phyloP scores from a whole-genome alignment of 2,329 filamentous ascomycete genomes.

The Ambrosiella beaveri region DNA sequence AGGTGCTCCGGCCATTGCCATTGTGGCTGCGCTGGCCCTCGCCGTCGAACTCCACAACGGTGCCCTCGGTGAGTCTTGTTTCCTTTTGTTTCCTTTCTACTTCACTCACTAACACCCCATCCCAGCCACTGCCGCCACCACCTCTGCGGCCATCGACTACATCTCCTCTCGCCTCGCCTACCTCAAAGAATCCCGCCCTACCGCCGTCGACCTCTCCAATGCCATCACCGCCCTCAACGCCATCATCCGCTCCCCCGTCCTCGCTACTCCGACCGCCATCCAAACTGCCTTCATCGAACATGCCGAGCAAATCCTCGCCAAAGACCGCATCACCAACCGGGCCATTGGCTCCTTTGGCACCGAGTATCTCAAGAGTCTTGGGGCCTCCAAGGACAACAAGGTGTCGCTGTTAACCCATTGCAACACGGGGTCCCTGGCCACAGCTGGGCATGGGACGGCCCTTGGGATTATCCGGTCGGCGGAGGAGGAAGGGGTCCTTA shows the following conservation, averaged over 20 bases:
- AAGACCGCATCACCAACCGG: constrained; percentile 76
- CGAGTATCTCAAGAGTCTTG: constrained; percentile 55
- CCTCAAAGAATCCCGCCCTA: constrained; percentile 75
- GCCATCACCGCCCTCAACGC: constrained; percentile 65
- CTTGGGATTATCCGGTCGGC: constrained; percentile 84
- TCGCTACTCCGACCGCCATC: constrained; percentile 32
- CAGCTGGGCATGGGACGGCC: constrained; percentile 92
- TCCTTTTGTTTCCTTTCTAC: background rate
- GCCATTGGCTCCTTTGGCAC: constrained; percentile 71
- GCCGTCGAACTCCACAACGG: constrained; percentile 63
- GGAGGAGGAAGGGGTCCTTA: constrained; percentile 44
- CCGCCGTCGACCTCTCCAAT: constrained; percentile 86
- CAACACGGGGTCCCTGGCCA: constrained; percentile 93
- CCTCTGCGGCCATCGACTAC: constrained; percentile 46
- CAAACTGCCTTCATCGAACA: constrained; percentile 55
- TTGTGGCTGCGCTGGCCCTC: constrained; percentile 80
- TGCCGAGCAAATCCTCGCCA: constrained; percentile 71
- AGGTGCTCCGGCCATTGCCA: constrained; percentile 79
- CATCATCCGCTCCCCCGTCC: constrained; percentile 35
- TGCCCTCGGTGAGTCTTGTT: constrained; percentile 23
- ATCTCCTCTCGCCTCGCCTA: constrained; percentile 69
- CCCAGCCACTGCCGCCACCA: constrained; percentile 24
- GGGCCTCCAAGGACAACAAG: constrained; percentile 27
- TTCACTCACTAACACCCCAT: constrained; percentile 24
- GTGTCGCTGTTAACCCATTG: constrained; percentile 90